Evolutionary conservation across 305 asterid species (phyloP), one percentile per base, ranked within the genome.

Genomic region (Fraxinus greggii): DNA sequence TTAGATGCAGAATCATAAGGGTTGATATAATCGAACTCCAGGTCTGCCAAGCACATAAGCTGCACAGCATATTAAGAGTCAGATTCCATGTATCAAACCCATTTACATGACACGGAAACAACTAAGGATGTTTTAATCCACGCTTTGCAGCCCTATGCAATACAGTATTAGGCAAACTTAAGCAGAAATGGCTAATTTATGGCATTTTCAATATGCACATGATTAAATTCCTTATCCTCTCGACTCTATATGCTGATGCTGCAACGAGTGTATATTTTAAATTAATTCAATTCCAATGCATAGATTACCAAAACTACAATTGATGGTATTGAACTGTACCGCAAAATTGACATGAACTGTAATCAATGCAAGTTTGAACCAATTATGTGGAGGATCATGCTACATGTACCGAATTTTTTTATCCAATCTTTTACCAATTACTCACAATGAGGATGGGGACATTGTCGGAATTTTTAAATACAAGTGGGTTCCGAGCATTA

Each of bases 21-120:
- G 80, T 92, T 92, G 89, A 90, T 91, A 75, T 91, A 90, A 82
- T 92, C 97, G 42, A 87, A 87, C 86, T 92, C 95, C 70, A 92
- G 88, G 86, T 92, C 97, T 28, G 91, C 88, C 83, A 92, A 89
- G 83, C 91, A 83, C 80, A 89, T 88, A 21, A 92, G 90, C 97
- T 92, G 95, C 87, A 86, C 72, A 72, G 83, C 21, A 51, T 69
- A 29, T 40, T 61, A 70, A 32, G 35, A 74, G 32, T 84, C 70
- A 84, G 79, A 45, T 40, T 77, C 56, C 80, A 79, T 17, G 31
- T 72, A 0, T 23, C 29, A 38, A 51, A 59, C 13, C 45, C 23
- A 15, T 48, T 32, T 75, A 65, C 26, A 5, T 59, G 42, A 69
- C 15, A 70, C 1, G 23, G 10, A 33, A 17, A 75, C 81, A 42